Conservation (phyloP, 176 grass and related monocot genomes). For the Triticum monococcum region DNA sequence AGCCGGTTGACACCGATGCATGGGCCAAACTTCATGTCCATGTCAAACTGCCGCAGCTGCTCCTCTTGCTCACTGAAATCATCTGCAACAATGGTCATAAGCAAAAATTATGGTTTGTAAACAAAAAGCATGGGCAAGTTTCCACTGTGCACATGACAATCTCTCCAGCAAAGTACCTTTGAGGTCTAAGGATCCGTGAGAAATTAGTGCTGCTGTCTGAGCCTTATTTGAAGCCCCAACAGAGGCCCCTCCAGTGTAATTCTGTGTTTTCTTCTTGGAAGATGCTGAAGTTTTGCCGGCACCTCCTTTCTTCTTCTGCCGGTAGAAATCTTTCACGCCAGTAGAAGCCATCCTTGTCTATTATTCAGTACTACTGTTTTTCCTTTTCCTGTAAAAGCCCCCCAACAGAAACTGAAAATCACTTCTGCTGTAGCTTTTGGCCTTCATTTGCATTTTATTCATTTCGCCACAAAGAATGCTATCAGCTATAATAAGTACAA, state of each 20-base stretch:
- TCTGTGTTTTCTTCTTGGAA: constrained; percentile 47
- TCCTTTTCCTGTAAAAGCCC: not conserved
- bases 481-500: not conserved
- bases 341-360: constrained; percentile 40
- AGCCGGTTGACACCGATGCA: constrained; percentile 59
- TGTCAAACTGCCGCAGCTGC: constrained; percentile 50
- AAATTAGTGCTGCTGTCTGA: constrained; percentile 42
- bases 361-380: constrained; percentile 1
- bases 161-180: constrained; percentile 15
- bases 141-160: not conserved
- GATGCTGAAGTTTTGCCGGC: constrained; percentile 20
- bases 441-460: not conserved
- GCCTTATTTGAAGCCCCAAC: constrained; percentile 13
- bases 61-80: constrained; percentile 53
- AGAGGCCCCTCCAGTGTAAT: constrained; percentile 37
- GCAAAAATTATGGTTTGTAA: not conserved
- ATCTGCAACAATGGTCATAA: constrained; percentile 25
- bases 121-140: not conserved
- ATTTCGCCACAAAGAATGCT: not conserved
- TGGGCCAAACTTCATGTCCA: constrained; percentile 61
- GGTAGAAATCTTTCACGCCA: constrained; percentile 52
- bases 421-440: not conserved
- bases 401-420: constrained; percentile 4
- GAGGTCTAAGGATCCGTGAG: constrained; percentile 42
- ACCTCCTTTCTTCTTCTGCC: constrained; percentile 58